Percentiles rank a stretch among this genome's conserved stretches.
phyloP scores from a whole-genome alignment of 2,329 filamentous ascomycete genomes.

The Dothideomycetes sp. region DNA sequence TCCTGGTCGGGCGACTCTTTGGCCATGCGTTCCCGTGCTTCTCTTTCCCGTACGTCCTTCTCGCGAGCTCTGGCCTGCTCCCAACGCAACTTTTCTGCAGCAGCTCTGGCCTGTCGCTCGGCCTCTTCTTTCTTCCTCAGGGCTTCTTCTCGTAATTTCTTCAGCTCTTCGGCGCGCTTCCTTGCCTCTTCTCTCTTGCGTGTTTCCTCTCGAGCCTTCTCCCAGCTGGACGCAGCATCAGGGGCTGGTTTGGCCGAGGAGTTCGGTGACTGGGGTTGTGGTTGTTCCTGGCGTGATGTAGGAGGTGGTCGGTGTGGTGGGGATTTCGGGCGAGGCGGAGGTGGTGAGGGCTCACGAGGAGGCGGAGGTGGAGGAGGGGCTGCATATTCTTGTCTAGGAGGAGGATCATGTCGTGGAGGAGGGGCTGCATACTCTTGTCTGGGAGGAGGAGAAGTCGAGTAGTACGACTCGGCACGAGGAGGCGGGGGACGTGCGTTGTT shows the following conservation, averaged over 20 bases:
- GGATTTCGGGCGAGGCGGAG: conserved; percentile 17
- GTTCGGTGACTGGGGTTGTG: conserved; percentile 19
- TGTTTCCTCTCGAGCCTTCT: conserved; percentile 60
- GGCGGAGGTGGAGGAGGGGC: conserved; percentile 14
- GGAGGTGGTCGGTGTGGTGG: conserved; percentile 4
- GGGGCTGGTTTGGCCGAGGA: conserved; percentile 25
- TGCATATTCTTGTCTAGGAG: conserved; percentile 4
- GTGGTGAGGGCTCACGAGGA: conserved; percentile 16
- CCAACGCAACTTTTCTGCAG: conserved; percentile 43
- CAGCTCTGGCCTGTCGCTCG: conserved; percentile 35
- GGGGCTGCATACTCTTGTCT: conserved; percentile 10
- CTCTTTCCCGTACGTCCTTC: conserved; percentile 39
- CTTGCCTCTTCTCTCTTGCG: conserved; percentile 55
- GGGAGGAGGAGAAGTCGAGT: conserved; percentile 17
- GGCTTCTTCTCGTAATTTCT: conserved; percentile 50
- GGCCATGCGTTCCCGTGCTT: conserved; percentile 38
- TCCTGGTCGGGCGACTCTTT: conserved; percentile 34
- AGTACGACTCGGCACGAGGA: conserved; percentile 10
- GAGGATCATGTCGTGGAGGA: conserved; percentile 8
- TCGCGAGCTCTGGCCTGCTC: conserved; percentile 41
- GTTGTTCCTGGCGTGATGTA: conserved; percentile 12
- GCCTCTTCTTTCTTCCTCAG: conserved; percentile 39
- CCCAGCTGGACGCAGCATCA: conserved; percentile 38
- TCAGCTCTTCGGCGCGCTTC: conserved; percentile 47
- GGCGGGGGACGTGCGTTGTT: conserved; percentile 11